phyloP scores from a whole-genome alignment of 345 rosid genomes.

The Camelina sativa region DNA sequence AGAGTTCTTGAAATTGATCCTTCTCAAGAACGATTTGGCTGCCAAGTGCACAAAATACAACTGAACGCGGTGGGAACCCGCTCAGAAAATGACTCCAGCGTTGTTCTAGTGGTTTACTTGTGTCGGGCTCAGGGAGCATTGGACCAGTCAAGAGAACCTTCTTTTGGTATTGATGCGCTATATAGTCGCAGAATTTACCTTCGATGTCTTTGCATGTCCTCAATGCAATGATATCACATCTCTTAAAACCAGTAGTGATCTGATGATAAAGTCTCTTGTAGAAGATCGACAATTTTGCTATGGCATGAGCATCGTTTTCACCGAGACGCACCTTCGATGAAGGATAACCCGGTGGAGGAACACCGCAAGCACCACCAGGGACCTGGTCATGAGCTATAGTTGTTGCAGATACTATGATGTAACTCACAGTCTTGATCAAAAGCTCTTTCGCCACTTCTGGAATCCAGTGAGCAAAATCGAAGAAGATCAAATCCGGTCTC shows the following conservation, averaged over 20 bases:
- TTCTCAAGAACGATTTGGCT: conserved; percentile 63
- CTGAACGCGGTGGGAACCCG: conserved; percentile 49
- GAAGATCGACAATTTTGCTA: neutral
- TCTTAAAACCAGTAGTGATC: neutral
- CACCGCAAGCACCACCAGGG: conserved; percentile 11
- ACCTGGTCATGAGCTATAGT: neutral
- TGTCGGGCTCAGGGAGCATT: conserved; percentile 50
- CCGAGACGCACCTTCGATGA: conserved; percentile 10
- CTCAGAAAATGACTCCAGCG: conserved; percentile 59
- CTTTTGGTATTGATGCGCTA: conserved; percentile 51
- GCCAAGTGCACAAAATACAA: conserved; percentile 67
- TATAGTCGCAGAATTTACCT: conserved; percentile 58
- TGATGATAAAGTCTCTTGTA: conserved; percentile 23
- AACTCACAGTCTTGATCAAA: conserved; percentile 1
- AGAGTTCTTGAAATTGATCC: conserved; percentile 67
- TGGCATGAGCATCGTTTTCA: conserved; percentile 1
- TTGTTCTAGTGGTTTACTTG: conserved; percentile 46
- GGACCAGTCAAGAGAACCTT: conserved; percentile 69
- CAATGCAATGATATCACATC: conserved; percentile 57
- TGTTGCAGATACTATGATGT: conserved; percentile 8
- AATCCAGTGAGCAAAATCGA: conserved; percentile 40
- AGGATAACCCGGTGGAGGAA: conserved; percentile 35
- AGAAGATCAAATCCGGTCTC: conserved; percentile 39
- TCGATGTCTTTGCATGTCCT: conserved; percentile 76
- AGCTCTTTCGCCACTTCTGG: conserved; percentile 16